Percentiles rank a stretch among this genome's conserved stretches.
Conservation (phyloP, 2,329 filamentous ascomycete genomes). For the Penicillium corylophilum region DNA sequence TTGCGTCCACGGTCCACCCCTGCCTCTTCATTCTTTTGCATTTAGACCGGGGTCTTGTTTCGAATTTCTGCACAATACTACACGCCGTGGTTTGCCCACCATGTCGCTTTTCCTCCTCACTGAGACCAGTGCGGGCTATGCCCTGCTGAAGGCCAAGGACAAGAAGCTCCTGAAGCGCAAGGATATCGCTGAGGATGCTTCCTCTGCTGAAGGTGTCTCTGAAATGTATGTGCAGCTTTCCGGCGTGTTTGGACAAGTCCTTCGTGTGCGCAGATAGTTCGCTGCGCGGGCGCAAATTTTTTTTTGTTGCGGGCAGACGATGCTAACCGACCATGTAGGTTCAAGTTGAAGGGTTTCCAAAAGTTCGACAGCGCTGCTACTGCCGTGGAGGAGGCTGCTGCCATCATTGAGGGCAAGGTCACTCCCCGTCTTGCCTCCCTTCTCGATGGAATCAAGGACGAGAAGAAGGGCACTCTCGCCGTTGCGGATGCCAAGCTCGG, state of each 20-base stretch:
- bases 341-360: constrained; percentile 95
- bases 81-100: constrained; percentile 40
- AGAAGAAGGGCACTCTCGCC: constrained; percentile 93
- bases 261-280: constrained; percentile 4
- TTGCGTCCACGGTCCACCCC: constrained; percentile 33
- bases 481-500: constrained; percentile 90
- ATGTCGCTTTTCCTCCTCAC: constrained; percentile 93
- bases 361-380: constrained; percentile 94
- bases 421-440: constrained; percentile 80
- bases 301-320: constrained; percentile 15
- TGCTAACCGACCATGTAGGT: constrained; percentile 49
- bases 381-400: constrained; percentile 85
- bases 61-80: constrained; percentile 18
- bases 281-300: constrained; percentile 23
- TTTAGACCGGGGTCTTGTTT: constrained; percentile 20
- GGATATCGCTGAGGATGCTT: constrained; percentile 71
- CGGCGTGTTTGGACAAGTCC: constrained; percentile 6
- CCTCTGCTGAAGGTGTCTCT: constrained; percentile 79
- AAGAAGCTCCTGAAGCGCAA: constrained; percentile 95
- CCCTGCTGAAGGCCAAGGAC: constrained; percentile 96
- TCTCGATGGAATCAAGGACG: constrained; percentile 87
- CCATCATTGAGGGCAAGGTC: constrained; percentile 90
- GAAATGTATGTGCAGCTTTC: constrained; percentile 65
- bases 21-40: constrained; percentile 25
- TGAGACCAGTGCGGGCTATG: constrained; percentile 95